Evolutionary conservation across 2,329 filamentous ascomycete genomes (phyloP).

Genomic region (Thelonectria blattea): DNA sequence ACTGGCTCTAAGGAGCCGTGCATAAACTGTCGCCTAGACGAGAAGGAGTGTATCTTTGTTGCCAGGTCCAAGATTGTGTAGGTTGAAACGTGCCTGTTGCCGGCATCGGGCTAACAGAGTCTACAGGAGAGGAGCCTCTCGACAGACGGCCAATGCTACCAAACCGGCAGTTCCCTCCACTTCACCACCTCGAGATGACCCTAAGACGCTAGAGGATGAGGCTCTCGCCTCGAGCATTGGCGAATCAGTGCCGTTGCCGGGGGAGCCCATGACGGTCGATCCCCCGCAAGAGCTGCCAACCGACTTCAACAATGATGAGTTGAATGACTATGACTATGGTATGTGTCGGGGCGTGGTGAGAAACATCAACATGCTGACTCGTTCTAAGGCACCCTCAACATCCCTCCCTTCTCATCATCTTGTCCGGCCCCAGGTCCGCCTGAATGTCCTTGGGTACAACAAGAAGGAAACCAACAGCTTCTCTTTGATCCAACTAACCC

Average conservation of each 20-base stretch:
- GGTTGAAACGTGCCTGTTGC: not conserved
- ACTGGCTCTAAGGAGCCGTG: constrained; percentile 31
- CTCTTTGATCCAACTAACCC: constrained; percentile 24
- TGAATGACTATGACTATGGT: constrained; percentile 9
- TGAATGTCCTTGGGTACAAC: constrained; percentile 1
- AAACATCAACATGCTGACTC: not conserved
- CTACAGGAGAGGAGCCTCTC: constrained; percentile 11
- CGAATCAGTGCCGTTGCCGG: constrained; percentile 5
- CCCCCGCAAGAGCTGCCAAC: constrained; percentile 5
- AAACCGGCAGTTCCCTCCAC: not conserved
- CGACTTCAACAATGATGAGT: not conserved
- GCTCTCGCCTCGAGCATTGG: not conserved
- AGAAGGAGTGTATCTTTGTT: constrained; percentile 34
- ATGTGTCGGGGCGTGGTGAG: not conserved
- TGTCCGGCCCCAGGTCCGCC: not conserved
- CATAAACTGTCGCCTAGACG: constrained; percentile 36
- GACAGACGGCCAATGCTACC: not conserved
- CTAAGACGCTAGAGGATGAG: constrained; percentile 2
- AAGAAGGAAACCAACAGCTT: not conserved
- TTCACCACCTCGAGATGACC: not conserved
- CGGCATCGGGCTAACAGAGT: not conserved
- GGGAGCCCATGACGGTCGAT: constrained; percentile 14
- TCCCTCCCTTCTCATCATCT: constrained; percentile 2
- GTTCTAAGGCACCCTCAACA: not conserved
- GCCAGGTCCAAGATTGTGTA: constrained; percentile 31